Conservation (phyloP, 2,329 filamentous ascomycete species). For the Apiospora phragmitis region DNA sequence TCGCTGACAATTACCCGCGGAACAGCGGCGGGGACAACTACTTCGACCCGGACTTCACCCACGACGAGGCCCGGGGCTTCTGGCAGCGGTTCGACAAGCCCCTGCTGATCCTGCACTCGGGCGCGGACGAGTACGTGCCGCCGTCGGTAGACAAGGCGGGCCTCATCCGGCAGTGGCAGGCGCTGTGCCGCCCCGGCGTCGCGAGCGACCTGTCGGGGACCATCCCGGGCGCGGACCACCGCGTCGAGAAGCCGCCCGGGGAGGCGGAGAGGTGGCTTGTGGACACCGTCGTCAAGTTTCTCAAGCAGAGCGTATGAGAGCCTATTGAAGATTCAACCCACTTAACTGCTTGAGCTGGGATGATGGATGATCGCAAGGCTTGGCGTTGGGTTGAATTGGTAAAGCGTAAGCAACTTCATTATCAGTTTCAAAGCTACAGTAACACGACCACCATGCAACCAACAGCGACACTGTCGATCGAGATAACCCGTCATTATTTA, state of each 20-base stretch:
- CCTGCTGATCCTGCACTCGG: constrained; percentile 66
- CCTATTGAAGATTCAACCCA: no score
- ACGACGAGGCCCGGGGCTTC: constrained; percentile 55
- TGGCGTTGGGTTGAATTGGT: no score
- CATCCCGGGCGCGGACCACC: constrained; percentile 55
- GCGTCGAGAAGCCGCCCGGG: constrained; percentile 36
- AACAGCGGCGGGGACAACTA: constrained; percentile 69
- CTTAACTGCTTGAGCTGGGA: no score
- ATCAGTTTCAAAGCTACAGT: no score
- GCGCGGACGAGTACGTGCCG: constrained; percentile 66
- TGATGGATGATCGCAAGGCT: no score
- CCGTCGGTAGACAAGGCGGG: constrained; percentile 54
- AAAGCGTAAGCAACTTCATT: no score
- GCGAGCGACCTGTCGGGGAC: constrained; percentile 52
- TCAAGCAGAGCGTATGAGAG: neutral
- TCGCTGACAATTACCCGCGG: no score
- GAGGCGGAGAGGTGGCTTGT: constrained; percentile 5
- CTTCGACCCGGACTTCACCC: constrained; percentile 33
- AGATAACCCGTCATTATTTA: no score
- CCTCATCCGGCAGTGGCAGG: constrained; percentile 59
- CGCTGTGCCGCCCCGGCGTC: constrained; percentile 40
- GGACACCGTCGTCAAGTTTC: constrained; percentile 9
- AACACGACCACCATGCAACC: no score
- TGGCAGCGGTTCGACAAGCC: constrained; percentile 65
- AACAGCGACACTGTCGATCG: no score